Evolutionary conservation across 805 yeast species (phyloP).

Genomic region (Zygotorulaspora danielsina): DNA sequence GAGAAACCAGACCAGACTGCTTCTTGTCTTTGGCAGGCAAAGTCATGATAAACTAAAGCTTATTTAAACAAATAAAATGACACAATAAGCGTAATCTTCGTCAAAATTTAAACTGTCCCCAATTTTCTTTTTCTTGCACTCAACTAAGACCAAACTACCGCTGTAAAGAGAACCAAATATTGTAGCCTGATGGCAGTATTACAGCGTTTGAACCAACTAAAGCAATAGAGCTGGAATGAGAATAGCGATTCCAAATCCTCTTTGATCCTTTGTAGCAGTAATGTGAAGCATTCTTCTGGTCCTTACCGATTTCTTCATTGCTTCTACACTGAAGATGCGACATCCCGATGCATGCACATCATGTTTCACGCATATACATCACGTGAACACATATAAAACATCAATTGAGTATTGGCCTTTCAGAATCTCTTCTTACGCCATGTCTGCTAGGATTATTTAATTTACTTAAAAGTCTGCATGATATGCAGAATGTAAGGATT

Average conservation of each 20-base stretch:
- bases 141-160: background rate
- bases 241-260: background rate
- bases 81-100: background rate
- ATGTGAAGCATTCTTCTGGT: background rate
- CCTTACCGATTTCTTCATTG: constrained; percentile 4
- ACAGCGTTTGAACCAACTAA: background rate
- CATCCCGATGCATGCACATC: constrained; percentile 5
- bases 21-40: constrained; percentile 14
- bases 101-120: too few relatives aligned
- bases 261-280: background rate
- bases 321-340: constrained; percentile 4
- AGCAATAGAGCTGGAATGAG: background rate
- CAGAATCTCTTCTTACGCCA: too few relatives aligned
- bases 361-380: background rate
- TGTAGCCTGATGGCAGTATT: background rate
- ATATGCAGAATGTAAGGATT: constrained; percentile 19
- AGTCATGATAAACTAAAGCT: constrained; percentile 12
- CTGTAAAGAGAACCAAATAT: constrained; percentile 1
- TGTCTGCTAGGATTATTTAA: too few relatives aligned
- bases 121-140: background rate
- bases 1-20: constrained; percentile 18
- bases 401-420: too few relatives aligned
- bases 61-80: background rate
- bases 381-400: constrained; percentile 1
- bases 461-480: too few relatives aligned